Base-by-base conservation (phyloP, 176 grass and related monocot species). In the Tillandsia leiboldiana region DNA sequence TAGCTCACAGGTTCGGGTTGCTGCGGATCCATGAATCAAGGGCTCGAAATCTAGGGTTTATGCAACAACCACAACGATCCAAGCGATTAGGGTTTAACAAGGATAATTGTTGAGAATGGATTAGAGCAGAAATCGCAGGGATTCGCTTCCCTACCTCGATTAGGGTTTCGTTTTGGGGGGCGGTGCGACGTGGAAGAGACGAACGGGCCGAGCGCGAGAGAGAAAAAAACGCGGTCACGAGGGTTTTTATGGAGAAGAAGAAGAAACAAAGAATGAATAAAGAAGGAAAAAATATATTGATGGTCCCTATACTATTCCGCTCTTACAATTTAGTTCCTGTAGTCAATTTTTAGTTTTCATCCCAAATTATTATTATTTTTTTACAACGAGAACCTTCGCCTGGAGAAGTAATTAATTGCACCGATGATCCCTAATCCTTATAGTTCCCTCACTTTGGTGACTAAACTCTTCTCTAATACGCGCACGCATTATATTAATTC, bases 1-100 rank as follows among this genome's bases (percentile, higher is more conserved):
- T 83, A 83, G 53, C 59, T 64, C 3, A 83, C 81, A 13, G 81
- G 81, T 15, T 83, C 81, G 27, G 81, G 75, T 17, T 78, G 80
- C 73, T 28, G 65, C 3, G 69, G 75, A 83, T 83, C 81, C 81
- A 83, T 83, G 69, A 20, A 78, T 70, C 17, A 11, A 59, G 13
- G 10, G 22, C 15, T 61, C 56, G 15, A 7, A 61, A 61, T 1
- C 56, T 61, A 61, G 56, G 56, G 54, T 59, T 59, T 18, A 59
- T 2, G 33, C 33, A 42, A 59, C 14, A 59, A 59, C 14, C 15
- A 59, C 14, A 59, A 17, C 54, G 54, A 42, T 59, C 20, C 54
- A 18, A 59, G 8, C 9, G 20, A 59, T 20, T 20, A 59, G 54
- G 20, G 8, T 15, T 17, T 17, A 5, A 59, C 17, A 8, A 59